phyloP scores from a whole-genome alignment of 768 basidiomycete species.

The Boletus patriciae region DNA sequence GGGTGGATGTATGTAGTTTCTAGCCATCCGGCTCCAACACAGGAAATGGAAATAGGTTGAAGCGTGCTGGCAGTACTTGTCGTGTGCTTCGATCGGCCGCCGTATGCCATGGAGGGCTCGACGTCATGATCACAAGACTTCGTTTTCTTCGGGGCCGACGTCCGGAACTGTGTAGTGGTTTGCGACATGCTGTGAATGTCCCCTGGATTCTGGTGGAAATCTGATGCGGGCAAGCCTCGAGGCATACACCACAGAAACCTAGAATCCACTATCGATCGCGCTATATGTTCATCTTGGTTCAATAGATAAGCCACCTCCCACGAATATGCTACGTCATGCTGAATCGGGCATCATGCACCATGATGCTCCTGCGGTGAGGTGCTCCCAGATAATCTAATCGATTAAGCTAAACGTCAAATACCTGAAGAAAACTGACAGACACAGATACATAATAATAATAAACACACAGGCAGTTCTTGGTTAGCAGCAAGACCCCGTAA shows the following conservation, averaged over 20 bases:
- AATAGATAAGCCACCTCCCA: background rate
- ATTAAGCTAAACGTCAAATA: background rate
- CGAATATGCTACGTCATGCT: background rate
- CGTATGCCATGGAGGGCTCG: background rate
- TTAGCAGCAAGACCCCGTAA: constrained; percentile 23
- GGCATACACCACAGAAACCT: background rate
- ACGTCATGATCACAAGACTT: background rate
- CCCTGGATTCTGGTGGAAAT: background rate
- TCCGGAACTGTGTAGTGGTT: background rate
- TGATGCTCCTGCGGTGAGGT: background rate
- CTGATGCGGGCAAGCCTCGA: background rate
- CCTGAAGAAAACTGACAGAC: background rate
- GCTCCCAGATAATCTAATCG: background rate
- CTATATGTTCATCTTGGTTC: background rate
- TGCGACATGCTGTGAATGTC: background rate
- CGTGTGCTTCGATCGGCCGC: background rate
- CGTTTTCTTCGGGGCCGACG: background rate
- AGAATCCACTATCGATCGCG: background rate
- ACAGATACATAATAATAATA: constrained; percentile 28
- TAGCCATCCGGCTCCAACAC: background rate
- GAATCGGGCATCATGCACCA: background rate
- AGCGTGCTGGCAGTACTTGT: background rate
- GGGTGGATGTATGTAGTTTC: background rate
- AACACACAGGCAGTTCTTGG: constrained; percentile 2
- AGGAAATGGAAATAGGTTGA: background rate